Percentiles rank a stretch among this genome's conserved stretches.
phyloP scores from a whole-genome alignment of 352 stramenopile species.

The Phytophthora niederhauseri region DNA sequence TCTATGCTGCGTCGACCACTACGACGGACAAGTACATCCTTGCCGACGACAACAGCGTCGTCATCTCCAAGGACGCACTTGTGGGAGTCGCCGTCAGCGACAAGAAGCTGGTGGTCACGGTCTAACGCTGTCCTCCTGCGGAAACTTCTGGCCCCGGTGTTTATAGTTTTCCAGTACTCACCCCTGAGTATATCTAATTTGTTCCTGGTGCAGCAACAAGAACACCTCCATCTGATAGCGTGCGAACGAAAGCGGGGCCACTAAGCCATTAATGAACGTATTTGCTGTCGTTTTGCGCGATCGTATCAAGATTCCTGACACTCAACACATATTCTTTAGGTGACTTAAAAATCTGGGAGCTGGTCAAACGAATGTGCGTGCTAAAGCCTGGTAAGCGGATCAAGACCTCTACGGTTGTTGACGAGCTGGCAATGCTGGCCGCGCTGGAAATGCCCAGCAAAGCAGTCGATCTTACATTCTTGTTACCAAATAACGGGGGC shows the following conservation, averaged over 20 bases:
- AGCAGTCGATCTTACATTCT: too few species aligned
- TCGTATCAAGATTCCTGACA: too few species aligned
- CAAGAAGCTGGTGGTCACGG: constrained; percentile 66
- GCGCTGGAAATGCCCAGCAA: too few species aligned
- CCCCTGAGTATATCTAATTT: constrained; percentile 2
- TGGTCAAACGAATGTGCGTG: too few species aligned
- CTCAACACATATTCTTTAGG: too few species aligned
- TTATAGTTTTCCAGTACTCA: constrained; percentile 9
- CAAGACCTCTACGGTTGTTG: too few species aligned
- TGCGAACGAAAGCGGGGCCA: constrained; percentile 9
- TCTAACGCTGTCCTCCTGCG: constrained; percentile 23
- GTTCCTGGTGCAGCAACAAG: constrained; percentile 3
- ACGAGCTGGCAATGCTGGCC: too few species aligned
- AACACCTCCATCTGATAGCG: constrained; percentile 5
- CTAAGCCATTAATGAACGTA: constrained; percentile 24
- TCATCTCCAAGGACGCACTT: constrained; percentile 79
- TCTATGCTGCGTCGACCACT: constrained; percentile 56
- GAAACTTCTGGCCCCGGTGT: constrained; percentile 14
- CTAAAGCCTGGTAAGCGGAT: too few species aligned
- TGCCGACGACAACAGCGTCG: constrained; percentile 68
- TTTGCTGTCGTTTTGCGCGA: constrained; percentile 1
- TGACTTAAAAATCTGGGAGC: too few species aligned
- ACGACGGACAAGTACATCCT: constrained; percentile 67
- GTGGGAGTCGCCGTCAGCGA: constrained; percentile 70
- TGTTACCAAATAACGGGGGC: too few species aligned